Evolutionary conservation across 2,329 filamentous ascomycete species (phyloP).

Genomic region (Lachnellula willkommii): DNA sequence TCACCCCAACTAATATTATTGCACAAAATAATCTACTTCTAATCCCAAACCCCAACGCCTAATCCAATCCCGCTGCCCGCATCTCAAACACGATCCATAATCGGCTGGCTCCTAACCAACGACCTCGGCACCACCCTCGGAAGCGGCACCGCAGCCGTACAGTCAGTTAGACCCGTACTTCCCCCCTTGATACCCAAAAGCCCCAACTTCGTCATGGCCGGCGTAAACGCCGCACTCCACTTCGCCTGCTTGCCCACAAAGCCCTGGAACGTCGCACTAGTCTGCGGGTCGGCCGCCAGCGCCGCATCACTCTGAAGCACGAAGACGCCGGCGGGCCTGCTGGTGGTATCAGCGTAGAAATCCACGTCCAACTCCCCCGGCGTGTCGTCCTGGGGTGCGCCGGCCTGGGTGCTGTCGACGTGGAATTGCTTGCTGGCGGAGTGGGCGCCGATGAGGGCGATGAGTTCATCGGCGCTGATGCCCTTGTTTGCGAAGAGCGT

Average conservation of each 20-base stretch:
- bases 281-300: constrained; percentile 81
- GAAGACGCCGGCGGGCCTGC: constrained; percentile 37
- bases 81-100: no score
- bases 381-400: constrained; percentile 32
- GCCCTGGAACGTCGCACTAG: constrained; percentile 32
- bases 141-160: constrained; percentile 11
- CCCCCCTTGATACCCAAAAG: constrained; percentile 12
- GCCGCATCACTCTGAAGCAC: constrained; percentile 88
- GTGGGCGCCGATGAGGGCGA: constrained; percentile 36
- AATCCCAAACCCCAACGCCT: no score
- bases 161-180: constrained; percentile 9
- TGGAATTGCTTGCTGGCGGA: constrained; percentile 30
- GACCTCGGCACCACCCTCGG: not conserved
- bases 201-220: constrained; percentile 21
- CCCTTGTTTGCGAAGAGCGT: constrained; percentile 33
- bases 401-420: constrained; percentile 23
- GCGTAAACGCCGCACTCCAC: constrained; percentile 32
- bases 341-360: constrained; percentile 33
- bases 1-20: no score
- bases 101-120: no score
- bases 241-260: constrained; percentile 33
- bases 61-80: no score
- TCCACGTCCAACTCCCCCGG: constrained; percentile 35
- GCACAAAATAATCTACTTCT: no score
- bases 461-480: constrained; percentile 33